Base-by-base conservation (phyloP, 192 early-diverging fungal genomes). In the Paraglomus occultum region DNA sequence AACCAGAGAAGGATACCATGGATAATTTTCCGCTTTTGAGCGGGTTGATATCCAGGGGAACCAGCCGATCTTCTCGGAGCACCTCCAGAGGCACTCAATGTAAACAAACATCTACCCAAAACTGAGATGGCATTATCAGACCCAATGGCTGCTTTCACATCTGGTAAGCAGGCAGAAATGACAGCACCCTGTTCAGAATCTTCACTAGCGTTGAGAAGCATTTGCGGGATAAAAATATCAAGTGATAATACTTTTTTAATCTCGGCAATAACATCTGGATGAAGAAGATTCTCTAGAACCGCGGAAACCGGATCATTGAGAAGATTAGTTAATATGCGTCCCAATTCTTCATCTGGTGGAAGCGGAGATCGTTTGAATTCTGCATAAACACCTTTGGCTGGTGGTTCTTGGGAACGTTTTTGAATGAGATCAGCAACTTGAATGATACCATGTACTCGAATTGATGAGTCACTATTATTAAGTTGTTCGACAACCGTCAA, bases 401-500 rank as follows among this genome's bases (percentile, higher is more conserved):
- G 6, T 14, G 64, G 1, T 22, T 55, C 66, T 54, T 38, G 48
- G 18, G 66, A 43, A 8, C 66, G 17, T 45, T 68, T 55, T 55
- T 46, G 42, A 17, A 55, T 31, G n/a, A 52, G 55, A 31, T 55
- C 14, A 8, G 39, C 51, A 8, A 68, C 40, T 46, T 55, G 42
- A 22, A 45, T 22, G 9, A 68, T 15, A 7, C 66, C 66, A 38
- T 68, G 43, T 8, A 68, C 14, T 18, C 66, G 66, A 18, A 38
- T 38, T n/a, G 10, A 18, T 20, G 42, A 20, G 5, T 53, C 51
- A 44, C 6, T 68, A 55, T 68, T 51, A 14, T 53, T 18, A 45
- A 68, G 45, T 55, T 68, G 66, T 68, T 68, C 66, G 20, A 68
- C 31, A 31, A 68, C 14, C 45, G 66, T 23, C 6, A 54, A 42